These are phyloP conservation scores for Astraeus odoratus DNA, from an alignment of 768 basidiomycete genomes.

Conservation along the genomic window DNA sequence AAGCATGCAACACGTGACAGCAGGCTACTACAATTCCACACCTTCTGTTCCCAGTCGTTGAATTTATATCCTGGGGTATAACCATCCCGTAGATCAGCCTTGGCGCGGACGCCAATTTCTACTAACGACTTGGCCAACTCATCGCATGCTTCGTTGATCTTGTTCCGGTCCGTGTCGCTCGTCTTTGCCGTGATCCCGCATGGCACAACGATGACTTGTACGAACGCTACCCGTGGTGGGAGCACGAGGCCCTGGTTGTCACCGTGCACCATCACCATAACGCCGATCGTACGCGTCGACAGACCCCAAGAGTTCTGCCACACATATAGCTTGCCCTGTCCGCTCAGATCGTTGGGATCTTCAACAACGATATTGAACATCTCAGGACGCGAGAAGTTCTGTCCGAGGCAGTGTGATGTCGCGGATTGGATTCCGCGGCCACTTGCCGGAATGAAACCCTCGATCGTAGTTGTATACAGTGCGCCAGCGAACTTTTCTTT, in stretches of 20 bases:
- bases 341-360: slow-evolving; percentile 72
- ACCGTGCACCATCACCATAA: slow-evolving; percentile 99
- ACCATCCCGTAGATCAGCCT: slow-evolving; percentile 88
- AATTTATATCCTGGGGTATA: slow-evolving; percentile 99
- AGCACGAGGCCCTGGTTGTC: slow-evolving; percentile 97
- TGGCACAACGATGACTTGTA: slow-evolving; percentile 89
- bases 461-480: slow-evolving; percentile 95
- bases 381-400: slow-evolving; percentile 92
- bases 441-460: slow-evolving; percentile 95
- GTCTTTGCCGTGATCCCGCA: slow-evolving; percentile 91
- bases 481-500: slow-evolving; percentile 99
- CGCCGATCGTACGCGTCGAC: slow-evolving; percentile 91
- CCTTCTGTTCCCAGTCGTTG: slow-evolving; percentile 99
- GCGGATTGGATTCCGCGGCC: slow-evolving; percentile 97
- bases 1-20: background rate
- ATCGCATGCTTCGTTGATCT: slow-evolving; percentile 72
- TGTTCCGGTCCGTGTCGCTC: slow-evolving; percentile 54
- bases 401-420: slow-evolving; percentile 97
- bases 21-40: slow-evolving; percentile 21
- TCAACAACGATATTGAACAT: slow-evolving; percentile 99
- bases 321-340: slow-evolving; percentile 67
- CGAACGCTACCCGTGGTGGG: slow-evolving; percentile 91
- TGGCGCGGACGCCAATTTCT: slow-evolving; percentile 71
- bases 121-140: slow-evolving; percentile 69
- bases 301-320: slow-evolving; percentile 99